Base-by-base conservation (phyloP, 1,139 yeast genomes). In the Debaryomyces sp. region DNA sequence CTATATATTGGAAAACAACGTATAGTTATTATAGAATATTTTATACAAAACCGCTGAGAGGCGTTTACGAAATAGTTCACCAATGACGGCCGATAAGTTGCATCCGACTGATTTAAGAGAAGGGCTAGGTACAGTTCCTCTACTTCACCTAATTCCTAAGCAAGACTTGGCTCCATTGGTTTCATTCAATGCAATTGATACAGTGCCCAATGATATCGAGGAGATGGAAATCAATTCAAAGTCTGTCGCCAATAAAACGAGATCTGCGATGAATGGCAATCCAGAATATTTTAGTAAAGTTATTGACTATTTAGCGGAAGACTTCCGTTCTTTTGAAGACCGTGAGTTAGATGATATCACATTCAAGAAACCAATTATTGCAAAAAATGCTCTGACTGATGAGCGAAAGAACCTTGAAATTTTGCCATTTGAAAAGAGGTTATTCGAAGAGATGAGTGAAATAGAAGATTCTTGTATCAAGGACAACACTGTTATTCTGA, bases 81-180 rank as follows among this genome's bases (percentile, higher is more conserved):
- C 12, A 37, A 50, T 50, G 53, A 42, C 47, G 17, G 33, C 17
- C 9, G 47, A 48, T 37, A 43, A 49, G 33, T 50, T 52, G 40
- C 50, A 53, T 40, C 66, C 64, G 4, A 41, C 48, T 12, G 58
- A 60, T 44, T 45, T 67, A 15, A 55, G 52, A 29, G 66, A 64
- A 44, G 66, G 67, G 13, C 54, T 68, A 40, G 54, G 65, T 15
- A 58, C 63, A 5, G 61, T 67, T 9, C 75, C 75, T 4, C 50
- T 70, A 13, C 50, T 60, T 15, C 70, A 67, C 47, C 54, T 70
- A 13, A 50, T 70, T 12, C 74, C 75, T 6, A 63, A 58, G 22
- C 73, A 68, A 43, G 64, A 59, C 27, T 30, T 67, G 6, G 64
- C 65, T 2, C 62, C 68, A 1, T 49, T 65, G 17, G 48, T 64